A percentile compares a stretch with the other conserved stretches of the same genome.
phyloP scores from a whole-genome alignment of 2,329 filamentous ascomycete species.

The Cladophialophora immunda region DNA sequence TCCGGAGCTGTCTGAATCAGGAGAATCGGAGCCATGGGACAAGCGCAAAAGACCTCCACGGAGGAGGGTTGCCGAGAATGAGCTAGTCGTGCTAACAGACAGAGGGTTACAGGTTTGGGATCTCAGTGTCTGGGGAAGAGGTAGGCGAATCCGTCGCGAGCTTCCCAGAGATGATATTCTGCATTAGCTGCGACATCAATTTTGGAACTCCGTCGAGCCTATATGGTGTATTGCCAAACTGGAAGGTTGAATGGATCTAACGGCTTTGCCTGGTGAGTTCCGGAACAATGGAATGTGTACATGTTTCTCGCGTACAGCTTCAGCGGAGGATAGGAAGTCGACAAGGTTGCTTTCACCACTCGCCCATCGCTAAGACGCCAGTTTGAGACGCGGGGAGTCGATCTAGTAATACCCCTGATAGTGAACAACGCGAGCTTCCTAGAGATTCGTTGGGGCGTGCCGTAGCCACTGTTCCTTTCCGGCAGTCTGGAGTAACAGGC shows the following conservation, averaged over 20 bases:
- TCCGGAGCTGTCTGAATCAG: not conserved
- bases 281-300: not conserved
- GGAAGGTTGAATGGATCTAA: not conserved
- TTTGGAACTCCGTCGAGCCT: not conserved
- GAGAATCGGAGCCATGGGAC: not conserved
- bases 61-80: slow-evolving; percentile 44
- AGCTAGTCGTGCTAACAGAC: slow-evolving; percentile 53
- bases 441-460: not conserved
- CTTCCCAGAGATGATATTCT: slow-evolving; percentile 8
- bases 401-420: not conserved
- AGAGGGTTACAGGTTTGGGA: slow-evolving; percentile 51
- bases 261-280: not conserved
- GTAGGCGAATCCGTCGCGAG: slow-evolving; percentile 36
- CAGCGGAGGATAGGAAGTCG: not conserved
- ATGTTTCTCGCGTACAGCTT: not conserved
- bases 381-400: not conserved
- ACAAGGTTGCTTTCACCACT: not conserved
- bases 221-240: not conserved
- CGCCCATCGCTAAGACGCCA: not conserved
- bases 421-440: not conserved
- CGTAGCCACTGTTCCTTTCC: not conserved
- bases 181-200: slow-evolving; percentile 4
- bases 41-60: slow-evolving; percentile 5
- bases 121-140: slow-evolving; percentile 45
- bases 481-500: not conserved